Conservation (phyloP, 2,329 filamentous ascomycete species). For the Pseudogymnoascus sp. region DNA sequence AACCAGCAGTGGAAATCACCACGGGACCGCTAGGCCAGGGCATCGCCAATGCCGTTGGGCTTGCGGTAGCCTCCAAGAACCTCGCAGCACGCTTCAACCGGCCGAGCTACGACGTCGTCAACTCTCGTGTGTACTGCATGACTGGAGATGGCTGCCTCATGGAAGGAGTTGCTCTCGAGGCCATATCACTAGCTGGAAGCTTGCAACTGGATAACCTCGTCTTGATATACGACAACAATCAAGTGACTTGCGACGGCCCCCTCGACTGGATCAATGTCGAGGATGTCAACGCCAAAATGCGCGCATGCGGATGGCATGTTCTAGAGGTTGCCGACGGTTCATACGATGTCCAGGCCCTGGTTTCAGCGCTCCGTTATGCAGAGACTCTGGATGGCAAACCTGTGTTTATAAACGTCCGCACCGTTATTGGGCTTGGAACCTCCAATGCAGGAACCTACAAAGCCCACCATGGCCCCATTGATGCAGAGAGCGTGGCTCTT, state of each 20-base stretch:
- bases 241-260: conserved; percentile 38
- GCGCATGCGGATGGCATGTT: conserved; percentile 38
- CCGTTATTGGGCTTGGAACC: conserved; percentile 37
- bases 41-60: conserved; percentile 41
- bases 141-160: conserved; percentile 39
- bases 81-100: conserved; percentile 36
- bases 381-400: conserved; percentile 33
- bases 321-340: conserved; percentile 36
- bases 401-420: conserved; percentile 40
- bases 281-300: conserved; percentile 39
- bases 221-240: conserved; percentile 42
- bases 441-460: conserved; percentile 33
- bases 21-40: conserved; percentile 42
- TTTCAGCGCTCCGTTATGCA: conserved; percentile 33
- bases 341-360: conserved; percentile 34
- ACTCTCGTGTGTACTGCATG: conserved; percentile 38
- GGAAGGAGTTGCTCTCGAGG: conserved; percentile 39
- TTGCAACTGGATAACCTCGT: conserved; percentile 36
- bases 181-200: conserved; percentile 34
- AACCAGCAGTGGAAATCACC: conserved; percentile 39
- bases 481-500: conserved; percentile 37
- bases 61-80: conserved; percentile 39
- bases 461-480: conserved; percentile 42
- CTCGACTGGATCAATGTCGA: conserved; percentile 38
- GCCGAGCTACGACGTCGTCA: conserved; percentile 32